These are phyloP conservation scores for Bruguiera gymnorhiza DNA, from an alignment of 345 rosid genomes.

Conservation along the genomic window DNA sequence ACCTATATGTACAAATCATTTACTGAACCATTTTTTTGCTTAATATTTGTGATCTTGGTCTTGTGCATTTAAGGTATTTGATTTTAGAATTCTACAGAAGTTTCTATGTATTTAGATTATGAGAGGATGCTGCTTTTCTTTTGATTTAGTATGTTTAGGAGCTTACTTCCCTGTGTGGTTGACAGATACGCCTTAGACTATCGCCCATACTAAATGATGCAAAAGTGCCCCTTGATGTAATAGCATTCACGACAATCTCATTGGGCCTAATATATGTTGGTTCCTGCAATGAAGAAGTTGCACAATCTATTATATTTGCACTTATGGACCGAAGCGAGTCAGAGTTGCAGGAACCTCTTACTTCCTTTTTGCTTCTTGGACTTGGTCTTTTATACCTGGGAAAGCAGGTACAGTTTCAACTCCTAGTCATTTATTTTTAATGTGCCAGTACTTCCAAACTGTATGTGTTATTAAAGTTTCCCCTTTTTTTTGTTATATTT, in stretches of 20 bases:
- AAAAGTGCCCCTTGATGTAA: slow-evolving; percentile 69
- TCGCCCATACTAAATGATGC: slow-evolving; percentile 62
- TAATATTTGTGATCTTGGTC: too few relatives aligned
- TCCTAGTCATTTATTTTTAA: too few relatives aligned
- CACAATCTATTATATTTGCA: slow-evolving; percentile 80
- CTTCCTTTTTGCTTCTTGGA: slow-evolving; percentile 78
- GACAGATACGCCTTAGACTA: slow-evolving; percentile 61
- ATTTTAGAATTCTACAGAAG: too few relatives aligned
- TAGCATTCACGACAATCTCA: slow-evolving; percentile 80
- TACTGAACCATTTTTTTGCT: too few relatives aligned
- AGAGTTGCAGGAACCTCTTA: slow-evolving; percentile 77
- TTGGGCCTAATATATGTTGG: slow-evolving; percentile 89
- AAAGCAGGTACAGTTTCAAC: slow-evolving; percentile 61
- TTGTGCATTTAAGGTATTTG: too few relatives aligned
- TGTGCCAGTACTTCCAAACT: too few relatives aligned
- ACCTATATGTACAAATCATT: too few relatives aligned
- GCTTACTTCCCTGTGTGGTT: slow-evolving; percentile 5
- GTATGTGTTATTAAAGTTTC: neutral
- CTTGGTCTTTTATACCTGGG: slow-evolving; percentile 95
- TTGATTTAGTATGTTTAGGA: too few relatives aligned
- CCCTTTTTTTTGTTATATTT: neutral
- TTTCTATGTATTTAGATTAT: too few relatives aligned
- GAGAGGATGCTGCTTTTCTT: too few relatives aligned
- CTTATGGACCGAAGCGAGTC: slow-evolving; percentile 79
- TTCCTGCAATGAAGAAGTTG: slow-evolving; percentile 94